Conservation (phyloP, 2,329 filamentous ascomycete species). For the Didymella pomorum region DNA sequence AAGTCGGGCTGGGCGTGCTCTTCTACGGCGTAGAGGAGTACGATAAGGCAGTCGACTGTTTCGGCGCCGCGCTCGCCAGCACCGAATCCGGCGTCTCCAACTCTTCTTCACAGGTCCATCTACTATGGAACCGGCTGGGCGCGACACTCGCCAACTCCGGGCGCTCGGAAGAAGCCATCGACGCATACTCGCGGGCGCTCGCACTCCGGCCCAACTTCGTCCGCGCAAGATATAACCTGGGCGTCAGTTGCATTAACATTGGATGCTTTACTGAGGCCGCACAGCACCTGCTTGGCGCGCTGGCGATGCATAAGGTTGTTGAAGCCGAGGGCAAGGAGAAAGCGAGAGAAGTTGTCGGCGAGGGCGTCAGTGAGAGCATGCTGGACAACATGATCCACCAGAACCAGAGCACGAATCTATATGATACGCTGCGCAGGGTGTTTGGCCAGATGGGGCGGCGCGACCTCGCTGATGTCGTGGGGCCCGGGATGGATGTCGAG, state of each 20-base stretch:
- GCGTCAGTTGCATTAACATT: constrained; percentile 96
- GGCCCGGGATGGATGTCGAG: constrained; percentile 89
- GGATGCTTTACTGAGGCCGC: constrained; percentile 94
- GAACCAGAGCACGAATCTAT: constrained; percentile 95
- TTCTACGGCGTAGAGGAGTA: constrained; percentile 99
- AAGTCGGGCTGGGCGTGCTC: constrained; percentile 93
- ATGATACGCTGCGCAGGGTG: constrained; percentile 92
- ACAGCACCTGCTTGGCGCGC: constrained; percentile 86
- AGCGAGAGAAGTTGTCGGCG: constrained; percentile 78
- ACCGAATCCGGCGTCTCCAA: constrained; percentile 86
- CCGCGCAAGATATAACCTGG: constrained; percentile 93
- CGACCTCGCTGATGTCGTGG: constrained; percentile 87
- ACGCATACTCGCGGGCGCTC: constrained; percentile 92
- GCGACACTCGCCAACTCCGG: constrained; percentile 96
- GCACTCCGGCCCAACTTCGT: constrained; percentile 95
- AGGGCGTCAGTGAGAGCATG: constrained; percentile 70
- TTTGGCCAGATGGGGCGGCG: constrained; percentile 94
- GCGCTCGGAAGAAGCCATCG: constrained; percentile 92
- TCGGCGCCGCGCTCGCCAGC: constrained; percentile 86
- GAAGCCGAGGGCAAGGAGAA: constrained; percentile 84
- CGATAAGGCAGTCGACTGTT: constrained; percentile 98
- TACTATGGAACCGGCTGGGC: constrained; percentile 96
- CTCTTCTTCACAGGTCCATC: constrained; percentile 83
- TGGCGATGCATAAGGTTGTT: constrained; percentile 95
- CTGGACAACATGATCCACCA: constrained; percentile 89